Base-by-base conservation (phyloP, 768 basidiomycete genomes). In the Tulasnella sp. region DNA sequence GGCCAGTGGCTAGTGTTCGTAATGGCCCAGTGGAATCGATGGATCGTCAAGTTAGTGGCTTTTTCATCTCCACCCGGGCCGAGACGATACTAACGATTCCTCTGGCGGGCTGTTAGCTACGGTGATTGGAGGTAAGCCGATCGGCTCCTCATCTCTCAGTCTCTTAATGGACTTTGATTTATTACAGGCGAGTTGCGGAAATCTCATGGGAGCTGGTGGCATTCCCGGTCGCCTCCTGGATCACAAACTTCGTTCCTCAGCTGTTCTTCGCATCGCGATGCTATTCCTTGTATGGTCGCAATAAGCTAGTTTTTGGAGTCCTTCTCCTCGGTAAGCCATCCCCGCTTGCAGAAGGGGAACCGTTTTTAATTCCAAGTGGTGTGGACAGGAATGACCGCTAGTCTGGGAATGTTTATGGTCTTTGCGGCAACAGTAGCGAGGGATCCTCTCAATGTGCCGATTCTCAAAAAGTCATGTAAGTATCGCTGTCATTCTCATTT, bases 211-310 rank as follows among this genome's bases (percentile, higher is more conserved):
- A 29, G 12, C 12, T 9, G 29, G n/a, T 31, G 3, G 58, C 58
- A 11, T 31, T 64, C 3, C 58, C 58, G 29, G 1, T 64, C 25
- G 12, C 14, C 25, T 2, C n/a, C 12, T 64, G 58, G 58, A 15
- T 73, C 11, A 45, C 52, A 11, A 19, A 36, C 11, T 45, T 73
- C 22, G 9, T 22, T 11, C 19, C 38, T 2, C 42, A 73, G 22
- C 42, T 54, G 3, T 73, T 73, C 45, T 73, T 73, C 42, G 72
- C 52, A 42, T 45, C 39, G 5, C 72, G 72, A 11, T 73, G 72
- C 42, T 73, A 38, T 31, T 25, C 36, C 0, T 29, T 73, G 19
- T 38, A 37, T 25, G 52, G 52, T 37, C 40, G 52, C 6, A 73
- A 25, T 45, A 25, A 25, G 40, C 34, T 45, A 7, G n/a, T 73